Base-by-base conservation (phyloP, 352 stramenopile genomes). In the Pythium diclinum region DNA sequence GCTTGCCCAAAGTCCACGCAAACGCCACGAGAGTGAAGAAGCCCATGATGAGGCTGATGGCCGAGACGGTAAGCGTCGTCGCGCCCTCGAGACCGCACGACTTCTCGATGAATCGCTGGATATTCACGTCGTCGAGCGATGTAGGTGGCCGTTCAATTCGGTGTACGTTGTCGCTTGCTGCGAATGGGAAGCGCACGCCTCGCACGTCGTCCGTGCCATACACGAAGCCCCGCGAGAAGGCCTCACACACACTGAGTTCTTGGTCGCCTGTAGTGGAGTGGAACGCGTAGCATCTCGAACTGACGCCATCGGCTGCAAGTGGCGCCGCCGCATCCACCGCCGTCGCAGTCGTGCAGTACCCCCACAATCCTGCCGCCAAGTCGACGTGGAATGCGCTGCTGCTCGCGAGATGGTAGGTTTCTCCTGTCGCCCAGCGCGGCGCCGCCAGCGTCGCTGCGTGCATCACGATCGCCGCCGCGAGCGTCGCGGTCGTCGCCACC, bases 131-230 rank as follows among this genome's bases (percentile, higher is more conserved):
- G n/a, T 72, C 65, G 1, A 72, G 42, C 2, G 65, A 72, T 3
- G 65, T 68, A 0, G 65, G 65, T 9, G 65, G 65, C 1, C 65
- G 65, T 10, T 56, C 49, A 30, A 72, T 72, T 16, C 65, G 65
- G 17, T 68, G 65, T 4, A 72, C 65, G 30, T 72, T 48, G 6
- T 64, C 54, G 21, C 30, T 53, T 6, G 34, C 53, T 5, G 44
- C 47, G 17, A 47, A 9, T 17, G 65, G 65, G 30, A 72, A 58
- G 14, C 25, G 54, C 21, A 72, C 61, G 25, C 65, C 65, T 28
- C 65, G 65, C 4, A 72, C 65, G 30, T 72, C 65, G 55, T 72
- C 65, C 10, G 59, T 67, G 54, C 65, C 65, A 40, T 72, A 72
- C 38, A 72, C 65, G 33, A 72, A 72, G 2, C 65, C 65, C 9